Base-by-base conservation (phyloP, 352 stramenopile genomes). In the Discostella stelligera region DNA sequence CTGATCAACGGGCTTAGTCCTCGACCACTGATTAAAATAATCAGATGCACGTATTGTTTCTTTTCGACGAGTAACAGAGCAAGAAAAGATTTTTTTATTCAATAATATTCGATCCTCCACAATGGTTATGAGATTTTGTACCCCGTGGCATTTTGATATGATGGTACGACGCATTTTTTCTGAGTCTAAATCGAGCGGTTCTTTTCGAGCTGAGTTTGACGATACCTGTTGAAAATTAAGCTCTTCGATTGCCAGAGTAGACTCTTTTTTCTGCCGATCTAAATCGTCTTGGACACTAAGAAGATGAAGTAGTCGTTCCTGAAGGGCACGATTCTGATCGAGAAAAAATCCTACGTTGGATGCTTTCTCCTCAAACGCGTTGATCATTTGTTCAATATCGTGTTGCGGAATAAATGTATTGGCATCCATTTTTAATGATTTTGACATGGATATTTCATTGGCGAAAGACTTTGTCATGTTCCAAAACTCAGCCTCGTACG, bases 161-260 rank as follows among this genome's bases (percentile, higher is more conserved):
- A 90, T 82, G 41, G 50, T 67, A 37, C 84, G 71, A 56, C 82
- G 76, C 25, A 70, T 84, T 30, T 30, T 77, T 67, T 90, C 83
- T 46, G 86, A 87, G n/a, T 90, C 82, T 23, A 66, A 55, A 63
- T 92, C 86, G 4, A 92, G 67, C n/a, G 81, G 78, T 74, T 90
- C 82, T 14, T 77, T 81, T 20, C 62, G 56, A 25, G 66, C 58
- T 13, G 80, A 11, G 6, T 64, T 66, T 65, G 67, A 58, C 21
- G 61, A 9, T 27, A 18, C 62, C 41, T 79, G 56, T 9, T 62
- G 37, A 39, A 44, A 39, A 25, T 30, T 55, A 48, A 75, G 54
- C 30, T 84, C 66, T 23, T 81, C 20, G 18, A 80, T 66, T 18
- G 72, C 32, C 52, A 27, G 25, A 27, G 58, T 25, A 18, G 77